A percentile compares a stretch with the other conserved stretches of the same genome.
Conservation (phyloP, 108 stramenopile species). For the Nannochloropsis gaditana region DNA sequence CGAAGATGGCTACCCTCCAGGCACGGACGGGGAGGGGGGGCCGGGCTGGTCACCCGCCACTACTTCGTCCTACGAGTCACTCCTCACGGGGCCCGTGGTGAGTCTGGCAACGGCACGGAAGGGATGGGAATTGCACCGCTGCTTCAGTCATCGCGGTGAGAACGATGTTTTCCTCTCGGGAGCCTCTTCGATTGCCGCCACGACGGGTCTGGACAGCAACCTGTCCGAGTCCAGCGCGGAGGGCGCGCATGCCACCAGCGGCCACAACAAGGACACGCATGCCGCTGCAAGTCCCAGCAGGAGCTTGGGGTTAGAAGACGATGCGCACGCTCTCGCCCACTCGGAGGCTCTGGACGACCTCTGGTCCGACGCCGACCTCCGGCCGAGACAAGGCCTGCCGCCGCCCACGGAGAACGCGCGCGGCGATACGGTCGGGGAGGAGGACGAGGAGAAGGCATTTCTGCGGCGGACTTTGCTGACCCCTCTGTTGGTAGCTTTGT, state of each 20-base stretch:
- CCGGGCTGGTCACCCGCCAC: not conserved
- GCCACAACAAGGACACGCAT: not conserved
- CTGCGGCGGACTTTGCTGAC: not conserved
- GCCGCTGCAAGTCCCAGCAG: too few relatives aligned
- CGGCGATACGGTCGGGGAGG: not conserved
- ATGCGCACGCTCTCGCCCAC: not conserved
- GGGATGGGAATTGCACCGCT: not conserved
- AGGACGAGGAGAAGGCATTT: not conserved
- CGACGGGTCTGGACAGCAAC: not conserved
- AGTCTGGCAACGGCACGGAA: not conserved
- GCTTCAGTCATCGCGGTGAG: not conserved
- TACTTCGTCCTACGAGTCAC: not conserved
- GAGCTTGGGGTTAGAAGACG: not conserved
- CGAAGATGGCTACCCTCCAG: not conserved
- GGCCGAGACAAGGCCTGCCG: not conserved
- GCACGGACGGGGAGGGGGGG: not conserved
- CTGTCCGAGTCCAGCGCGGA: not conserved
- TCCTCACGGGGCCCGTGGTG: conserved; percentile 15
- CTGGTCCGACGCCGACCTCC: not conserved
- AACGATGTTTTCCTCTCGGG: not conserved
- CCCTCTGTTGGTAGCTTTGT: not conserved
- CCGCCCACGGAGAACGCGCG: not conserved
- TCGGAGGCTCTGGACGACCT: not conserved
- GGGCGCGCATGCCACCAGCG: not conserved
- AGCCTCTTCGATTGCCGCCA: not conserved